Evolutionary conservation across 2,329 filamentous ascomycete genomes (phyloP), one percentile per base, ranked within the genome.

Genomic region (Epichloe uncinata): DNA sequence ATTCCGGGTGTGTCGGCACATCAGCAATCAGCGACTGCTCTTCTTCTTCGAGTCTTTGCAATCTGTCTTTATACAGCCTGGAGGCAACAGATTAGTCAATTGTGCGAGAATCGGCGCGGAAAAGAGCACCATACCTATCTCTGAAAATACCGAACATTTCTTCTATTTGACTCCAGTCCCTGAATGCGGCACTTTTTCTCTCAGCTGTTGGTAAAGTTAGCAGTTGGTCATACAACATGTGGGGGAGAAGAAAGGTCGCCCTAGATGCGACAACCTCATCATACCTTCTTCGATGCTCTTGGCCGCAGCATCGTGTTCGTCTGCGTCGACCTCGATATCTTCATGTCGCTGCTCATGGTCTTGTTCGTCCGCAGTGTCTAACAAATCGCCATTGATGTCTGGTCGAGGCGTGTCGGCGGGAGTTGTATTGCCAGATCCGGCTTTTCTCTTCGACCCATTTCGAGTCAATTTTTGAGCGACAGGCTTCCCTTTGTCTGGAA

Each of bases 111-210:
- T 30, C 11, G 35, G 16, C 18, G 20, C 40, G n/a, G 18, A 12
- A 26, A 12, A 35, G 2, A 42, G 11, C 4, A 33, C 67, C 74
- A 58, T 63, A 86, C 83, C 81, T 83, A 55, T 89, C 89, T 60
- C 89, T 80, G 61, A 97, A 87, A 16, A 85, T 78, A 52, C 84
- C 81, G 68, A 98, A 98, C 62, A 93, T 87, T 64, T 85, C 85
- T 63, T 97, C 91, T 42, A 98, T 85, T 16, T 79, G 78, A 16
- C 80, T 75, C 58, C 96, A 77, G 56, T 88, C 81, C 50, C 89
- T 86, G 61, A 90, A 83, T 0, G 90, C 90, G 35, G 79, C 78
- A 61, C 82, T 82, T 69, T 91, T 93, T 61, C 81, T 82, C 60
- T 86, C 79, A 56, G 86, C 87, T 91, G 59, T 53, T 13, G 52